A percentile compares a stretch with the other conserved stretches of the same genome.
phyloP scores from a whole-genome alignment of 192 early-diverging fungal genomes.

The Phycomyces nitens region DNA sequence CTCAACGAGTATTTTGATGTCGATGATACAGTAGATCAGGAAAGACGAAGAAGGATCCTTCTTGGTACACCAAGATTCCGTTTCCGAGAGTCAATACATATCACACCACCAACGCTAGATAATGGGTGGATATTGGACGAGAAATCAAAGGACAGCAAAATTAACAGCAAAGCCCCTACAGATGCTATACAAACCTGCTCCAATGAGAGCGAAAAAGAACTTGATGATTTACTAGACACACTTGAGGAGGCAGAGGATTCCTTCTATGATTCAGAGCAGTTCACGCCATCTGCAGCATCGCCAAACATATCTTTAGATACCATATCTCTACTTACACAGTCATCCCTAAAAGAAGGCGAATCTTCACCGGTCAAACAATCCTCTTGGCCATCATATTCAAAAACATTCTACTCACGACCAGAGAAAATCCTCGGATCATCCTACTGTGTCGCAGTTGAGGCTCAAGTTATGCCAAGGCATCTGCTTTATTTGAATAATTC shows the following conservation, averaged over 20 bases:
- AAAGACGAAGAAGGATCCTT: slow-evolving; percentile 16
- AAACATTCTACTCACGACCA: slow-evolving; percentile 24
- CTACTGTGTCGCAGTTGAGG: slow-evolving; percentile 25
- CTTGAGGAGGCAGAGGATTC: too few species aligned
- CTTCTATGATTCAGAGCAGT: too few species aligned
- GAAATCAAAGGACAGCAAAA: not conserved
- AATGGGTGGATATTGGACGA: slow-evolving; percentile 15
- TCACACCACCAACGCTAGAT: slow-evolving; percentile 5
- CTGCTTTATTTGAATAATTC: not conserved
- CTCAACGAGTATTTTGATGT: slow-evolving; percentile 38
- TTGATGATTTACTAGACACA: not conserved
- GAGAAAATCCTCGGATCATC: slow-evolving; percentile 21
- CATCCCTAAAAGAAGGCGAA: not conserved
- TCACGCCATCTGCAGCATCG: too few species aligned
- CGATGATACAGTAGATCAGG: slow-evolving; percentile 15
- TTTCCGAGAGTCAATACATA: slow-evolving; percentile 17
- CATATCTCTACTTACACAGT: not conserved
- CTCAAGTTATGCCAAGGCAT: slow-evolving; percentile 15
- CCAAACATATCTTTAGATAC: too few species aligned
- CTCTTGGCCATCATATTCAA: not conserved
- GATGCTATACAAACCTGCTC: too few species aligned
- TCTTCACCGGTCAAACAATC: not conserved
- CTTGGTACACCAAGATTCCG: slow-evolving; percentile 26
- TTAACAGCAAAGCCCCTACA: slow-evolving; percentile 1
- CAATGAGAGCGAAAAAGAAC: not conserved